phyloP scores from a whole-genome alignment of 345 rosid species.

The Noccaea caerulescens region DNA sequence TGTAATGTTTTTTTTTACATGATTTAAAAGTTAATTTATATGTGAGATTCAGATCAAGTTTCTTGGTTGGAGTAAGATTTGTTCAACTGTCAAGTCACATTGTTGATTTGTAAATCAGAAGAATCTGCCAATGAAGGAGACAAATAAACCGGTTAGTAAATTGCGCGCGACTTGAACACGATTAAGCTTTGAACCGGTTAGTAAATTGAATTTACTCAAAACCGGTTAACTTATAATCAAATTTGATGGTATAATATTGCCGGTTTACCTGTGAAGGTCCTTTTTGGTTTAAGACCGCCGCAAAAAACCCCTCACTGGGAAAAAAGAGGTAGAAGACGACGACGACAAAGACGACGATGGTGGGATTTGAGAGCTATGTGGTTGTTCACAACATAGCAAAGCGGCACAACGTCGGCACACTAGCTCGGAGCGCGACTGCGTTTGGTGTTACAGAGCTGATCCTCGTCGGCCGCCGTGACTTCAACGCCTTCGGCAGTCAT shows the following conservation, averaged over 20 bases:
- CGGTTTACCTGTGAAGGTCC: slow-evolving; percentile 17
- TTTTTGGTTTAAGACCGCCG: not conserved
- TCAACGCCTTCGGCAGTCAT: slow-evolving; percentile 96
- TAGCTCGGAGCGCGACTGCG: slow-evolving; percentile 92
- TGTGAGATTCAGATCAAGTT: not conserved
- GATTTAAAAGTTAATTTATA: not conserved
- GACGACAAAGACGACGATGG: slow-evolving; percentile 27
- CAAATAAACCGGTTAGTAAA: no score
- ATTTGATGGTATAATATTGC: not conserved
- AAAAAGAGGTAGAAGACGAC: not conserved
- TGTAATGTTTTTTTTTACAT: not conserved
- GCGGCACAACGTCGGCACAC: slow-evolving; percentile 92
- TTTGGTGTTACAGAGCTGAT: slow-evolving; percentile 90
- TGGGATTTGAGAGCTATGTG: slow-evolving; percentile 80
- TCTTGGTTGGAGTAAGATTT: not conserved
- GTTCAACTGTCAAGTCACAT: not conserved
- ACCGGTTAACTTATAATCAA: slow-evolving; percentile 5
- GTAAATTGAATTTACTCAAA: not conserved
- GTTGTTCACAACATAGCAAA: slow-evolving; percentile 96
- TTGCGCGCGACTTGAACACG: not conserved
- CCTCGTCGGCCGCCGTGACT: slow-evolving; percentile 90
- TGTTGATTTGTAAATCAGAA: not conserved
- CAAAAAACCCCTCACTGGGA: slow-evolving; percentile 5
- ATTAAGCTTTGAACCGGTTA: not conserved
- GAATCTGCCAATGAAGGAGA: not conserved